These are phyloP conservation scores for Neurospora sp. DNA, from an alignment of 495 filamentous ascomycete genomes.

Conservation along the genomic window DNA sequence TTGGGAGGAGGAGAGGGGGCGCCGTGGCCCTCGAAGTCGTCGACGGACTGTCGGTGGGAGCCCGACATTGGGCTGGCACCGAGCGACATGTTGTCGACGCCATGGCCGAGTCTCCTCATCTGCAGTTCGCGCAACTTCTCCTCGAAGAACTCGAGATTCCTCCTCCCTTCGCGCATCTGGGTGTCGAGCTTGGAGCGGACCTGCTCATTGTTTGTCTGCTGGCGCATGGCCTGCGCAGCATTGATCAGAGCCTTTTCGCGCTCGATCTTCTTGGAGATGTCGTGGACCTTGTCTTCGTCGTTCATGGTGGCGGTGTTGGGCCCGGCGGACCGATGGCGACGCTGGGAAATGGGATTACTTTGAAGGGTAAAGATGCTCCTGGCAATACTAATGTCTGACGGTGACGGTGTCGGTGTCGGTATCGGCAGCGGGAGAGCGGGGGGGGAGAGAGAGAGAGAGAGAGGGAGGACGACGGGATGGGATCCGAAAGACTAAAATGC, in stretches of 20 bases:
- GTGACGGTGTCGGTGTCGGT: not conserved
- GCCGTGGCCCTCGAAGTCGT: conserved; percentile 35
- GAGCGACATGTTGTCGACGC: conserved; percentile 52
- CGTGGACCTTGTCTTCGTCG: conserved; percentile 73
- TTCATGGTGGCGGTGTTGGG: conserved; percentile 42
- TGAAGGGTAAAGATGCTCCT: conserved; percentile 6
- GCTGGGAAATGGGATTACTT: not conserved
- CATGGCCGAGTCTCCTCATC: conserved; percentile 60
- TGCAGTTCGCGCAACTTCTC: conserved; percentile 80
- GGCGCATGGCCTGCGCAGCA: conserved; percentile 87
- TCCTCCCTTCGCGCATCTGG: conserved; percentile 84
- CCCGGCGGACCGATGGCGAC: conserved; percentile 19
- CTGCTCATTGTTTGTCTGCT: conserved; percentile 82
- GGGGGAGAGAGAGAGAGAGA: not conserved
- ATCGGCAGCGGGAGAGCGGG: conserved; percentile 1
- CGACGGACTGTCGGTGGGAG: conserved; percentile 22
- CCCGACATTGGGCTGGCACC: conserved; percentile 27
- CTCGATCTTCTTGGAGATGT: conserved; percentile 96
- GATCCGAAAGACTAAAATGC: not conserved
- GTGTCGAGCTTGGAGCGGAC: conserved; percentile 82
- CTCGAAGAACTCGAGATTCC: conserved; percentile 92
- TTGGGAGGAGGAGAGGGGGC: conserved; percentile 56
- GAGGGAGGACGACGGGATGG: not conserved
- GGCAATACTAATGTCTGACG: not conserved
- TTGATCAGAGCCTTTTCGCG: conserved; percentile 92